These are phyloP conservation scores for Gracilaria caudata DNA, from an alignment of 23 red algal genomes.

Conservation along the genomic window DNA sequence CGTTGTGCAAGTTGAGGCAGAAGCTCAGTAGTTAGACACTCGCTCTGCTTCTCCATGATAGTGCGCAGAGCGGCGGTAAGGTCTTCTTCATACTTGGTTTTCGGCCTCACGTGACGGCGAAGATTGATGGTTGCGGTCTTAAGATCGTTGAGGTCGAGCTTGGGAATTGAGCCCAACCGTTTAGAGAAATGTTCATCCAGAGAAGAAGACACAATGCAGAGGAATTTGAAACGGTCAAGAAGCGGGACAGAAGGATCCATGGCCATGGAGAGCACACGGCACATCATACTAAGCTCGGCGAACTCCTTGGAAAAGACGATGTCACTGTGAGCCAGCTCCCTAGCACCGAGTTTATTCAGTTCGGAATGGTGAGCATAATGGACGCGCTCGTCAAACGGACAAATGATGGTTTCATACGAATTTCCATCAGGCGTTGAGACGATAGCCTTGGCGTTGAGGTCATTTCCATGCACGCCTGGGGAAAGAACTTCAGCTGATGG, in stretches of 20 bases:
- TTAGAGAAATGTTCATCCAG: slow-evolving; percentile 96
- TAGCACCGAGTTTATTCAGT: slow-evolving; percentile 11
- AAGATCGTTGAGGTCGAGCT: slow-evolving; percentile 69
- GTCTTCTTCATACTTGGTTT: slow-evolving; percentile 74
- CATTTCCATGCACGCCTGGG: neutral
- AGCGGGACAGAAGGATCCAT: slow-evolving; percentile 81
- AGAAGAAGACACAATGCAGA: slow-evolving; percentile 88
- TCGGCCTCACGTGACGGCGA: slow-evolving; percentile 79
- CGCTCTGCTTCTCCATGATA: slow-evolving; percentile 73
- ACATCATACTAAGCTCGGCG: slow-evolving; percentile 88
- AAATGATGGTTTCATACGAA: slow-evolving; percentile 40
- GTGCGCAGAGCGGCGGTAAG: slow-evolving; percentile 77
- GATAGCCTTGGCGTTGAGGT: slow-evolving; percentile 42
- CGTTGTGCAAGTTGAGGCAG: slow-evolving; percentile 73
- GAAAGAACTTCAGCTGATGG: slow-evolving; percentile 6
- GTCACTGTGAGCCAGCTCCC: slow-evolving; percentile 65
- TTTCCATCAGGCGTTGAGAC: slow-evolving; percentile 36
- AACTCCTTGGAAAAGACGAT: slow-evolving; percentile 89
- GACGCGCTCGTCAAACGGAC: slow-evolving; percentile 62
- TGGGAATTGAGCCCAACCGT: slow-evolving; percentile 76
- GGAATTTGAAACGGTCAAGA: slow-evolving; percentile 96
- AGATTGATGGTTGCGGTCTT: slow-evolving; percentile 55
- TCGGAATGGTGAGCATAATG: slow-evolving; percentile 52
- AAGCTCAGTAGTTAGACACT: slow-evolving; percentile 71
- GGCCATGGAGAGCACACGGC: slow-evolving; percentile 84